Conservation (phyloP, 345 rosid species). For the Citrus sp. region DNA sequence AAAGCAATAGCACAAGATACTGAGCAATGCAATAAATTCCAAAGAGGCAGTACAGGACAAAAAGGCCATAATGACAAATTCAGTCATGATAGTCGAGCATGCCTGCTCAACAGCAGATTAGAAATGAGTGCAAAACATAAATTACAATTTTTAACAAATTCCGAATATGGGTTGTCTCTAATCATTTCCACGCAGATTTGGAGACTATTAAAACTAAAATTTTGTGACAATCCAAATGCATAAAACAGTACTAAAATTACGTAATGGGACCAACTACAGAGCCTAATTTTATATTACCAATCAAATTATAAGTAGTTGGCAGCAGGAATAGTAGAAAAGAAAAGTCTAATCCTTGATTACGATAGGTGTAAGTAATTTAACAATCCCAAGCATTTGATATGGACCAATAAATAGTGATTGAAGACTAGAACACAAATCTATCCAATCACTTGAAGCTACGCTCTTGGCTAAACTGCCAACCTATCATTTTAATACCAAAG, state of each 20-base stretch:
- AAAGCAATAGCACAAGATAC: background rate
- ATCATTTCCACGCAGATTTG: background rate
- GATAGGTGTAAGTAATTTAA: background rate
- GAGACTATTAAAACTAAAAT: background rate
- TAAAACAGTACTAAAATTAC: background rate
- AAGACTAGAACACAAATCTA: background rate
- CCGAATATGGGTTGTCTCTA: background rate
- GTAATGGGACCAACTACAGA: background rate
- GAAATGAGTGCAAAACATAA: background rate
- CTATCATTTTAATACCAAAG: background rate
- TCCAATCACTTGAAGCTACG: background rate
- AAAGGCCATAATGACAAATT: background rate
- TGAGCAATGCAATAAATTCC: background rate
- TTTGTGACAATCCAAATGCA: background rate
- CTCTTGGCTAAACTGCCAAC: background rate
- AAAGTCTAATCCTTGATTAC: background rate
- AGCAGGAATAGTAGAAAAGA: background rate
- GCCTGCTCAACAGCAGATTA: background rate
- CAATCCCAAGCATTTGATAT: background rate
- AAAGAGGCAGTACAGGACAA: background rate
- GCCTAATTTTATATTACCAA: background rate
- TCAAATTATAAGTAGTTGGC: background rate
- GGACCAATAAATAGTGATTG: background rate
- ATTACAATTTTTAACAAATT: background rate
- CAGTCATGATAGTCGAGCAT: background rate